Conservation (phyloP, 75 land plant species). For the Azolla pinnata region DNA sequence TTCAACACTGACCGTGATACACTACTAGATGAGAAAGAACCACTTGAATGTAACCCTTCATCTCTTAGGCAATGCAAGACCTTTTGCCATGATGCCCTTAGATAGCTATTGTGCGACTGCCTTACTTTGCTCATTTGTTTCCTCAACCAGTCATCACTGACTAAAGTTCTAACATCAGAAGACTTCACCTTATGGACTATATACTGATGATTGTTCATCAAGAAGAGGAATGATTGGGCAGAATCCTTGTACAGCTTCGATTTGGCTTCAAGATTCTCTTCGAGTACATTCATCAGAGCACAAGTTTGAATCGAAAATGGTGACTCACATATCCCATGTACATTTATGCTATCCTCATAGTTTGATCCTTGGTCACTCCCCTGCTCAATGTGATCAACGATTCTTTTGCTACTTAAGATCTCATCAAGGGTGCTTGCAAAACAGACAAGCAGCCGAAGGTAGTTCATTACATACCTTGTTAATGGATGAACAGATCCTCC, state of each 20-base stretch:
- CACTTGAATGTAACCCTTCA: slow-evolving; percentile 27
- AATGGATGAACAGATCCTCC: slow-evolving; percentile 55
- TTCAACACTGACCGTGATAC: slow-evolving; percentile 45
- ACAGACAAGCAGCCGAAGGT: slow-evolving; percentile 30
- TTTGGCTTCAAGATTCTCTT: slow-evolving; percentile 35
- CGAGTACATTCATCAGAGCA: slow-evolving; percentile 24
- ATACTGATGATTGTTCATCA: slow-evolving; percentile 65
- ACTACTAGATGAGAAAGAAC: slow-evolving; percentile 26
- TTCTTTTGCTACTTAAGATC: slow-evolving; percentile 14
- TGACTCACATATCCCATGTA: slow-evolving; percentile 13
- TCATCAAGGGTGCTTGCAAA: slow-evolving; percentile 31
- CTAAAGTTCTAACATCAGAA: slow-evolving; percentile 29
- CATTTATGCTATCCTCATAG: neutral
- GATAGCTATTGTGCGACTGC: slow-evolving; percentile 35
- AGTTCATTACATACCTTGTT: slow-evolving; percentile 72
- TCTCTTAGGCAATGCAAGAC: slow-evolving; percentile 38
- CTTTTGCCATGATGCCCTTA: slow-evolving; percentile 49
- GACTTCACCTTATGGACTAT: slow-evolving; percentile 48
- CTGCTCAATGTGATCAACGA: slow-evolving; percentile 3
- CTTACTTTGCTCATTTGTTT: slow-evolving; percentile 23
- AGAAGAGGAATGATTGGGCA: slow-evolving; percentile 36
- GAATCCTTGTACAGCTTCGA: slow-evolving; percentile 47
- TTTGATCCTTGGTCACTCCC: neutral
- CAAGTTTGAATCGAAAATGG: slow-evolving; percentile 25
- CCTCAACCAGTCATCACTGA: slow-evolving; percentile 55